These are phyloP conservation scores for Filosporella fistucella DNA, from an alignment of 495 filamentous ascomycete species.

Conservation along the genomic window DNA sequence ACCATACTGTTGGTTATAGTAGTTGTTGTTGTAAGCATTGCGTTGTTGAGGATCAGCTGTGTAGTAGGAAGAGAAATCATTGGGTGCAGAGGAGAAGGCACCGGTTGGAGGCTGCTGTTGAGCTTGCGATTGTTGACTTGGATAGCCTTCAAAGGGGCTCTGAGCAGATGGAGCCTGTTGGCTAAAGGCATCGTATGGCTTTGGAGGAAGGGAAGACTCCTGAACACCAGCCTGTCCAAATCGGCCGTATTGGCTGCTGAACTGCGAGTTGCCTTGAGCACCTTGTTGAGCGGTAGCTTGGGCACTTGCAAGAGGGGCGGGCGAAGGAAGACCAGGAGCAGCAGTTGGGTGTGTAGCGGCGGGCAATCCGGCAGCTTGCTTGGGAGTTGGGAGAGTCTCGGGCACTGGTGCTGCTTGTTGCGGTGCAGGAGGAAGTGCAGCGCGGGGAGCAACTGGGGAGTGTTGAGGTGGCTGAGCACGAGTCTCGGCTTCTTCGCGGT, in stretches of 20 bases:
- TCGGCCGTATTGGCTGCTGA: conserved; percentile 59
- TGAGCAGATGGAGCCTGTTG: conserved; percentile 56
- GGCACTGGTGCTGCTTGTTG: conserved; percentile 50
- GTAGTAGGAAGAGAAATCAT: conserved; percentile 83
- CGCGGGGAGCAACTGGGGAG: conserved; percentile 87
- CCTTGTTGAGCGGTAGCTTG: conserved; percentile 26
- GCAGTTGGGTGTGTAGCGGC: conserved; percentile 52
- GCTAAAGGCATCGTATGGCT: conserved; percentile 83
- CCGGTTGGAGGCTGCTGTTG: conserved; percentile 57
- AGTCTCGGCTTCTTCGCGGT: conserved; percentile 92
- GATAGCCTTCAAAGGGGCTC: conserved; percentile 43
- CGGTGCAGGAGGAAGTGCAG: conserved; percentile 77
- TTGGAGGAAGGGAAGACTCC: conserved; percentile 64
- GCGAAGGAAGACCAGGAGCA: conserved; percentile 26
- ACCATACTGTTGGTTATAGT: conserved; percentile 68
- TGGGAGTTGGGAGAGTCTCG: conserved; percentile 59
- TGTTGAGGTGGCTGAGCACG: conserved; percentile 91
- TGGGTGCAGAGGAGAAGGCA: conserved; percentile 66
- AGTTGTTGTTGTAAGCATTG: conserved; percentile 68
- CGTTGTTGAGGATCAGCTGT: conserved; percentile 71
- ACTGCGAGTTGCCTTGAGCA: conserved; percentile 37
- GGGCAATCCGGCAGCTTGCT: conserved; percentile 65
- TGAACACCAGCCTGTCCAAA: conserved; percentile 52
- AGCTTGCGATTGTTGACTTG: conserved; percentile 47
- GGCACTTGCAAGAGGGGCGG: conserved; percentile 18